Evolutionary conservation across 768 basidiomycete genomes (phyloP).

Genomic region (Leccinum boreale): DNA sequence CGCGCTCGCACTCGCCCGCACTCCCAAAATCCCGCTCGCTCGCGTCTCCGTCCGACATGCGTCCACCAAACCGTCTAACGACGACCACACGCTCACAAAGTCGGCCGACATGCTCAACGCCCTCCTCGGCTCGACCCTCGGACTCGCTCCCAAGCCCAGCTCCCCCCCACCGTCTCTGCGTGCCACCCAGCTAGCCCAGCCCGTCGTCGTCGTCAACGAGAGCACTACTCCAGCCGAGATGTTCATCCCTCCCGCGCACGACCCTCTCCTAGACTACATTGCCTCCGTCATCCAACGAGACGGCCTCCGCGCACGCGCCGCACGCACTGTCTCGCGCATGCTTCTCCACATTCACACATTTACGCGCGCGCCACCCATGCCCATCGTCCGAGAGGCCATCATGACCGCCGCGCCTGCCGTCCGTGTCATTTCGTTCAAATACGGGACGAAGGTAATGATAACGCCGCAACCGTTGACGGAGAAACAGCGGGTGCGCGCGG

Average conservation of each 20-base stretch:
- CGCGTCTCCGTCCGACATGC: constrained; percentile 10
- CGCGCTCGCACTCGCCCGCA: neutral
- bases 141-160: constrained; percentile 11
- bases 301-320: constrained; percentile 63
- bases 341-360: constrained; percentile 71
- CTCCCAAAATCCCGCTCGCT: neutral
- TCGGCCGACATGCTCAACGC: constrained; percentile 22
- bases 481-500: constrained; percentile 71
- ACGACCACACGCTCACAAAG: constrained; percentile 23
- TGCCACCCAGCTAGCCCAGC: neutral
- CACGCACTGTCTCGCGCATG: constrained; percentile 53
- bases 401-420: constrained; percentile 68
- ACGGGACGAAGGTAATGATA: constrained; percentile 60
- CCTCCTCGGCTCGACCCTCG: constrained; percentile 22
- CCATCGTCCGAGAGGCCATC: constrained; percentile 74
- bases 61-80: constrained; percentile 16
- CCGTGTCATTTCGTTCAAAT: constrained; percentile 52
- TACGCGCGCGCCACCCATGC: constrained; percentile 76
- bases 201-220: neutral
- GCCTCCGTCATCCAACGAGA: constrained; percentile 58
- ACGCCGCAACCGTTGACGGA: constrained; percentile 75
- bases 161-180: neutral
- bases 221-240: constrained; percentile 19
- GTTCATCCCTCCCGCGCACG: constrained; percentile 69
- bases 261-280: constrained; percentile 70